phyloP scores from a whole-genome alignment of 2,329 filamentous ascomycete genomes.

The Aphanoascus verrucosus region DNA sequence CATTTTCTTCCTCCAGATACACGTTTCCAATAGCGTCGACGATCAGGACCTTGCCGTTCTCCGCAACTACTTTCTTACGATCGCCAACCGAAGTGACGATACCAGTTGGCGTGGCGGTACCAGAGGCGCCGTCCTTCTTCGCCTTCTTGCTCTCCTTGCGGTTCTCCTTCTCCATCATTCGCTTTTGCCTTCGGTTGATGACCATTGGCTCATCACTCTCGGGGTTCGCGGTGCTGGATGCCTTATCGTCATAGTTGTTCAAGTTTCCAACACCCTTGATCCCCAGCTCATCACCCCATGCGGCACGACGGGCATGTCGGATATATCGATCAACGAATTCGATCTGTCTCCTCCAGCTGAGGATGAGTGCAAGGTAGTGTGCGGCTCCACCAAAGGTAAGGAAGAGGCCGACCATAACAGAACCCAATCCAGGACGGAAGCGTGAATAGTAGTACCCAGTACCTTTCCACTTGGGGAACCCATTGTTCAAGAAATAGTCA shows the following conservation, averaged over 20 bases:
- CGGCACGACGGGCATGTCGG: conserved; percentile 72
- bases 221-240: conserved; percentile 32
- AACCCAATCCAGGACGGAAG: conserved; percentile 80
- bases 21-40: conserved; percentile 89
- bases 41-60: conserved; percentile 90
- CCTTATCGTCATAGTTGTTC: conserved; percentile 31
- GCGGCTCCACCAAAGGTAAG: conserved; percentile 70
- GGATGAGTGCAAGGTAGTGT: conserved; percentile 75
- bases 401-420: conserved; percentile 72
- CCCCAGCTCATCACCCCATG: conserved; percentile 74
- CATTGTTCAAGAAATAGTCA: conserved; percentile 85
- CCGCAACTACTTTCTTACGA: conserved; percentile 77
- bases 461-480: conserved; percentile 92
- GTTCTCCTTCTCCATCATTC: conserved; percentile 75
- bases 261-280: conserved; percentile 57
- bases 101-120: conserved; percentile 46
- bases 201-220: conserved; percentile 39
- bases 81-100: conserved; percentile 48
- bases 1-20: conserved; percentile 83
- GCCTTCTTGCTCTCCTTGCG: conserved; percentile 53
- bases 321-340: conserved; percentile 91
- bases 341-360: conserved; percentile 79
- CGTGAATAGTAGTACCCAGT: conserved; percentile 97
- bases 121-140: conserved; percentile 27
- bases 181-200: conserved; percentile 76